These are phyloP conservation scores for Purpureocillium takamizusanense DNA, from an alignment of 2,329 filamentous ascomycete species.

Conservation along the genomic window DNA sequence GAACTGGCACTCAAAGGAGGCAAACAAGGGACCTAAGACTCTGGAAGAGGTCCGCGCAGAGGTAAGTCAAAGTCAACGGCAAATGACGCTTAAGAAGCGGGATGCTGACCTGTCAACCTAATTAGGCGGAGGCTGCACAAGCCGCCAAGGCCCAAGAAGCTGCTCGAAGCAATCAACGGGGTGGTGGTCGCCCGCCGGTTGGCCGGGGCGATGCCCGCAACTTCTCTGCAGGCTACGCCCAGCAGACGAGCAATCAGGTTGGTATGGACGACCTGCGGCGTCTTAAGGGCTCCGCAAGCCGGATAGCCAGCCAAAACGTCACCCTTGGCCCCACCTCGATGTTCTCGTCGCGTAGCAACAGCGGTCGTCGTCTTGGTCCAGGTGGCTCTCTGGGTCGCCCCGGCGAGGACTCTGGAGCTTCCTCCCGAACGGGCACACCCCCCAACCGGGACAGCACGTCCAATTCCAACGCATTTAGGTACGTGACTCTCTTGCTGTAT, in stretches of 20 bases:
- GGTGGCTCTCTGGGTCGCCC: constrained; percentile 63
- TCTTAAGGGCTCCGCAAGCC: constrained; percentile 56
- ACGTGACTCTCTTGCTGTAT: constrained; percentile 26
- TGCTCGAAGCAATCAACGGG: constrained; percentile 52
- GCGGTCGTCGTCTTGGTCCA: constrained; percentile 71
- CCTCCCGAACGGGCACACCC: constrained; percentile 84
- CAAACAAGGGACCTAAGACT: constrained; percentile 93
- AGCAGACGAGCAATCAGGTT: constrained; percentile 75
- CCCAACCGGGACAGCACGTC: constrained; percentile 52
- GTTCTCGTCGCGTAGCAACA: constrained; percentile 85
- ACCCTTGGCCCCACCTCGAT: constrained; percentile 76
- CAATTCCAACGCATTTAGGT: constrained; percentile 91
- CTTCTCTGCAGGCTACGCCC: constrained; percentile 65
- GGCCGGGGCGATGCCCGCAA: constrained; percentile 83
- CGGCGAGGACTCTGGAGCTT: constrained; percentile 77
- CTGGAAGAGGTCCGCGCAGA: constrained; percentile 84
- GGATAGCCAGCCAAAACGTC: constrained; percentile 52
- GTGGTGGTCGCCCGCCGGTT: constrained; percentile 60
- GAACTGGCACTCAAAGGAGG: constrained; percentile 79
- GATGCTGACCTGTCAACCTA: constrained; percentile 19
- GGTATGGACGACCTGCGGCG: constrained; percentile 86
- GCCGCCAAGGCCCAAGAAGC: constrained; percentile 74
- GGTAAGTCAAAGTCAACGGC: constrained; percentile 32
- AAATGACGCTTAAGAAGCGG: background rate
- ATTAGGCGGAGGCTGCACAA: constrained; percentile 61